phyloP scores from a whole-genome alignment of 306 rosid species.

The Bauhinia variegata region DNA sequence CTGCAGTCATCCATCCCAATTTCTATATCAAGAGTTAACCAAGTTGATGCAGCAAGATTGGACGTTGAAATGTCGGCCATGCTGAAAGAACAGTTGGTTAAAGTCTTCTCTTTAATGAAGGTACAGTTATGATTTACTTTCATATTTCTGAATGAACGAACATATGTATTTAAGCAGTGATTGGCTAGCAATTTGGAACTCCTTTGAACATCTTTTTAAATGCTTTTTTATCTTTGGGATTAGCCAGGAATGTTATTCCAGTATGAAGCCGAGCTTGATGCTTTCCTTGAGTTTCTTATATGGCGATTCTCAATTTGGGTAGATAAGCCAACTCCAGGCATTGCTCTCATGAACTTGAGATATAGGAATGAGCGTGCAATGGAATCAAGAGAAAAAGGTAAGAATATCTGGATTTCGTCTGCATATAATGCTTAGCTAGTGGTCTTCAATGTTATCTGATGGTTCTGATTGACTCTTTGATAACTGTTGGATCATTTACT shows the following conservation, averaged over 20 bases:
- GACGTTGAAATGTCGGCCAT: constrained; percentile 98
- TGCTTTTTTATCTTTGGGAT: constrained; percentile 22
- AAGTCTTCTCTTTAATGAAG: constrained; percentile 95
- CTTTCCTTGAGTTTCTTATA: constrained; percentile 96
- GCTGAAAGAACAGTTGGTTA: constrained; percentile 95
- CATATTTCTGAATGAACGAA: constrained; percentile 7
- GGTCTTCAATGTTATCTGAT: background rate
- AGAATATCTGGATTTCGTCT: constrained; percentile 34
- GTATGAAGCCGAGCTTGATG: constrained; percentile 47
- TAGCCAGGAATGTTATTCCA: too few relatives aligned
- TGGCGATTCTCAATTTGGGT: constrained; percentile 99
- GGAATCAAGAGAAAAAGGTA: constrained; percentile 81
- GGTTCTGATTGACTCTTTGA: background rate
- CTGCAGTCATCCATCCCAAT: constrained; percentile 71
- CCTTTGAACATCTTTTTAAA: constrained; percentile 25
- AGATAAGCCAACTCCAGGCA: constrained; percentile 98
- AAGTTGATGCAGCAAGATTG: constrained; percentile 91
- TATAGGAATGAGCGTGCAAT: constrained; percentile 88
- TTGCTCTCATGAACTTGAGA: constrained; percentile 92
- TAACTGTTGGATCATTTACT: background rate
- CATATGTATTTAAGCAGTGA: background rate
- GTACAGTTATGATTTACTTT: constrained; percentile 45
- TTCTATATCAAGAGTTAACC: constrained; percentile 94
- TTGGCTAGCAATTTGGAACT: constrained; percentile 18
- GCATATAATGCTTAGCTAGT: constrained; percentile 19